Conservation (phyloP, 1,284 basidiomycete genomes). For the Cystobasidiaceae sp. region DNA sequence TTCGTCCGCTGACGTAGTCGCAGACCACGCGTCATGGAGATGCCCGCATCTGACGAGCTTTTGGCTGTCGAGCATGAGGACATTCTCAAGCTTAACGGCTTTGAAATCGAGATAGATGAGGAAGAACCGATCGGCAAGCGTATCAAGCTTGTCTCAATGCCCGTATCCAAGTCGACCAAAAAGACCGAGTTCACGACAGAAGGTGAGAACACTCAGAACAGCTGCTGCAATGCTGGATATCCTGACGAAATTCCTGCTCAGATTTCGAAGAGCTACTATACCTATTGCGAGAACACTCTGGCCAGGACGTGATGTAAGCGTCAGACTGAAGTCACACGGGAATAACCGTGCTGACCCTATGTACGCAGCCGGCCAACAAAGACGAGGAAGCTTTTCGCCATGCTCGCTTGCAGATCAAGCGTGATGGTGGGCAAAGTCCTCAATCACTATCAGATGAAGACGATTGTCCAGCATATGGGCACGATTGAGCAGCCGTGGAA, state of each 20-base stretch:
- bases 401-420: conserved; percentile 89
- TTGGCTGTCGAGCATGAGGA: conserved; percentile 80
- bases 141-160: conserved; percentile 72
- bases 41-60: conserved; percentile 86
- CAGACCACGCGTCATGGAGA: conserved; percentile 71
- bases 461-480: conserved; percentile 86
- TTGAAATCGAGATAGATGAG: conserved; percentile 63
- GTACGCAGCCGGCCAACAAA: conserved; percentile 61
- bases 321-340: not conserved
- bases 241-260: conserved; percentile 45
- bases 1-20: not conserved
- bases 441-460: conserved; percentile 3
- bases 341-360: too few species aligned
- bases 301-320: conserved; percentile 63
- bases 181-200: conserved; percentile 68
- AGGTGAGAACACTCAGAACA: conserved; percentile 48
- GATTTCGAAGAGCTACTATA: conserved; percentile 94
- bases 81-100: conserved; percentile 77
- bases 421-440: conserved; percentile 65
- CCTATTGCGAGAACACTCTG: conserved; percentile 68
- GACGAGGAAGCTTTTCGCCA: conserved; percentile 93
- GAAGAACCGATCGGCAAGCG: conserved; percentile 55
- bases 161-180: conserved; percentile 68
- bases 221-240: not conserved
- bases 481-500: conserved; percentile 89